Percentiles rank a stretch among this genome's conserved stretches.
These are phyloP conservation scores for Neopestalotiopsis sp. DNA, from an alignment of 2,329 filamentous ascomycete genomes.

Conservation along the genomic window DNA sequence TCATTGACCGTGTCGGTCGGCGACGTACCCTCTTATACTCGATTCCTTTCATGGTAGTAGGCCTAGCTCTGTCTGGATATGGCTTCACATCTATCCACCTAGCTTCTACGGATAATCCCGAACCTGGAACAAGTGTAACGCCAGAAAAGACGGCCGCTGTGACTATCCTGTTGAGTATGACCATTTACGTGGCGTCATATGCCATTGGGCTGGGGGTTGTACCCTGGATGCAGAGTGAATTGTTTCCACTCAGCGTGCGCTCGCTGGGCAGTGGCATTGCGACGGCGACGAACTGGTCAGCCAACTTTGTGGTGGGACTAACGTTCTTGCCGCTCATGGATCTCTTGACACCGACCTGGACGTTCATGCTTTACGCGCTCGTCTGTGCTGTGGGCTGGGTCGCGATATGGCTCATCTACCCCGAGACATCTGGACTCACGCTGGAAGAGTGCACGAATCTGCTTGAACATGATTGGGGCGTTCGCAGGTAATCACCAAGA, in stretches of 20 bases:
- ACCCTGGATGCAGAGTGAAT: constrained; percentile 94
- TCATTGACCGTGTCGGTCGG: constrained; percentile 82
- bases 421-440: constrained; percentile 82
- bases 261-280: constrained; percentile 74
- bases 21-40: constrained; percentile 82
- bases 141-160: constrained; percentile 45
- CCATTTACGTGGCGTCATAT: constrained; percentile 84
- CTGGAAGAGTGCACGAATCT: constrained; percentile 81
- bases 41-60: constrained; percentile 81
- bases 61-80: constrained; percentile 72
- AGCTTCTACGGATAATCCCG: constrained; percentile 19
- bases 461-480: constrained; percentile 76
- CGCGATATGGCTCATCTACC: constrained; percentile 77
- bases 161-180: constrained; percentile 75
- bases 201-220: constrained; percentile 90
- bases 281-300: constrained; percentile 85
- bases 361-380: constrained; percentile 79
- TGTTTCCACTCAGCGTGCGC: constrained; percentile 80
- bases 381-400: constrained; percentile 74
- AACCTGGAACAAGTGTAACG: background rate
- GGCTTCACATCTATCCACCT: constrained; percentile 73
- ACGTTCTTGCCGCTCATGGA: constrained; percentile 92
- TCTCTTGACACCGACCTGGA: constrained; percentile 72
- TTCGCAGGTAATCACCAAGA: constrained; percentile 47
- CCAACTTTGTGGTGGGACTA: constrained; percentile 84